Base-by-base conservation (phyloP, 2,329 filamentous ascomycete genomes). In the Colletotrichum sp. region DNA sequence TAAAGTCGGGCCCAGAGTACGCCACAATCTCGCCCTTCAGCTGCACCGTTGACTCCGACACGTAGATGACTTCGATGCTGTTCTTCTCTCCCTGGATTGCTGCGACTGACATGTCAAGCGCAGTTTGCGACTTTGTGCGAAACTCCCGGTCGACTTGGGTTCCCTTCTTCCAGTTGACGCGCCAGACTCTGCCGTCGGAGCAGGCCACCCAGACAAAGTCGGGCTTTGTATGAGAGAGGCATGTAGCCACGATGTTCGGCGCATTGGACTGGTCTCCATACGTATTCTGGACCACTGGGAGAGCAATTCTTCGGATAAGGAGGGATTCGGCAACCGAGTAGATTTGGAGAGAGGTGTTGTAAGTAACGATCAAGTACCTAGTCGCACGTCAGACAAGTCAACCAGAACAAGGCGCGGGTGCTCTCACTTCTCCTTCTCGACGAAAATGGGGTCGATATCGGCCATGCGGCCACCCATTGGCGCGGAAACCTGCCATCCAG, bases 311-410 rank as follows among this genome's bases (percentile, higher is more conserved):
- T 79, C 95, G 93, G 62, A 95, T 88, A 26, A 98, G 91, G 66
- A 98, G 90, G 3, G 97, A 99, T 71, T 95, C 96, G 78, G 91
- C 88, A 34, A 95, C 92, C 3, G 95, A 94, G 84, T 97, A 98
- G 30, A 98, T 90, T 82, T 96, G 94, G 70, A 98, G 88, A 12
- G 93, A 93, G 32, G 91, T 93, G 76, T 93, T 91, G 81, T 95
- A 95, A 36, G 93, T 91, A 72, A 98, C 84, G 73, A 98, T 92
- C 52, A 98, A 83, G 84, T 93, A 90, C 82, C 95, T 95, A 26
- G 49, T 49, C 26, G n/a, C 10, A 6, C 59, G 80, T 86, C 68
- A 85, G 81, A 66, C 68, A 9, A 18, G 26, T 67, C 79, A 71
- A 63, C 79, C 60, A 36, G 65, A 18, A 59, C 6, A 49, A 52